A percentile compares a stretch with the other conserved stretches of the same genome.
These are phyloP conservation scores for Saturnispora gosingensis DNA, from an alignment of 805 yeast species.

Conservation along the genomic window DNA sequence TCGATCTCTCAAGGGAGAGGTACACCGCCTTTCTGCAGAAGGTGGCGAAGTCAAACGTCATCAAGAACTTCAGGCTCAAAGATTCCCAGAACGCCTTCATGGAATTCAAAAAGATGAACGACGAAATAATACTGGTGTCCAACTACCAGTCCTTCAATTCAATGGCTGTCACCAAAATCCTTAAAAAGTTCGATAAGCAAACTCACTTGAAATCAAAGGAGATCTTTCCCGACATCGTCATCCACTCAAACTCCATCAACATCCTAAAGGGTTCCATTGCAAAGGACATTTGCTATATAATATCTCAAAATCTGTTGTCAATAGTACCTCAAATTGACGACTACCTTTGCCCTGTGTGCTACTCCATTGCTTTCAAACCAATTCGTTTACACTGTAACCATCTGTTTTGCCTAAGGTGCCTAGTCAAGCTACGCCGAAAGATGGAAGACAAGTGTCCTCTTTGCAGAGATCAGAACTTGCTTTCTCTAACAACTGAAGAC, in stretches of 20 bases:
- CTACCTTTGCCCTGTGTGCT: conserved; percentile 66
- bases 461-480: conserved; percentile 48
- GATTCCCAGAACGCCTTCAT: conserved; percentile 37
- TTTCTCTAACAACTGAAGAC: conserved; percentile 49
- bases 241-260: conserved; percentile 14
- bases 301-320: conserved; percentile 44
- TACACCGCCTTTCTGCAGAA: conserved; percentile 32
- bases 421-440: conserved; percentile 57
- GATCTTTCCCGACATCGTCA: conserved; percentile 32
- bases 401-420: conserved; percentile 62
- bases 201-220: conserved; percentile 44
- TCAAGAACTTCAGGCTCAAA: conserved; percentile 37
- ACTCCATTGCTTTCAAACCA: conserved; percentile 63
- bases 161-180: conserved; percentile 56
- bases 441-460: conserved; percentile 57
- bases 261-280: conserved; percentile 34
- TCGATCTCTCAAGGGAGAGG: conserved; percentile 37
- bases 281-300: conserved; percentile 44
- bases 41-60: conserved; percentile 30
- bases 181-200: conserved; percentile 69
- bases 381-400: conserved; percentile 56
- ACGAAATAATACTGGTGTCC: conserved; percentile 44
- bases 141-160: conserved; percentile 55
- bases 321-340: conserved; percentile 69
- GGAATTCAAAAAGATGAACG: conserved; percentile 44